Percentiles rank a stretch among this genome's conserved stretches.
Conservation (phyloP, 441 rosid species). For the Jatropha multifida region DNA sequence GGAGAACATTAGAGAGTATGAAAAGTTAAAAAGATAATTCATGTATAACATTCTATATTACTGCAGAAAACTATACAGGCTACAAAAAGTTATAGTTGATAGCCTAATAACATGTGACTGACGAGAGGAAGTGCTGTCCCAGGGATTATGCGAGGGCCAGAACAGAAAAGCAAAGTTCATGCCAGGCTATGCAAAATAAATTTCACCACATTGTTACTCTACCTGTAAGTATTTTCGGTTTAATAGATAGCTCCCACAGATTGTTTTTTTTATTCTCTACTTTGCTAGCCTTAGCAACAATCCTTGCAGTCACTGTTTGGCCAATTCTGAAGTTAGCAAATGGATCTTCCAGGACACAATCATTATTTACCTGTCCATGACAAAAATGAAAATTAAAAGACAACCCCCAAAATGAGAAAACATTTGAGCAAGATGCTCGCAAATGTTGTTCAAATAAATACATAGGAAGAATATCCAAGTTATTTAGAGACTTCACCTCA, state of each 20-base stretch:
- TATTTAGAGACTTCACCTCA: slow-evolving; percentile 54
- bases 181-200: neutral
- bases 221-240: slow-evolving; percentile 72
- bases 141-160: neutral
- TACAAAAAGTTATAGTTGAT: neutral
- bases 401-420: slow-evolving; percentile 6
- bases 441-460: slow-evolving; percentile 15
- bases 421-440: slow-evolving; percentile 6
- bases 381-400: slow-evolving; percentile 23
- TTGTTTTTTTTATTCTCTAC: slow-evolving; percentile 49
- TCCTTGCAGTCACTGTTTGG: slow-evolving; percentile 73
- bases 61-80: neutral
- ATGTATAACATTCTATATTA: neutral
- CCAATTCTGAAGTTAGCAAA: slow-evolving; percentile 72
- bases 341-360: slow-evolving; percentile 52
- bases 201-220: slow-evolving; percentile 11
- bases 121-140: neutral
- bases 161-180: neutral
- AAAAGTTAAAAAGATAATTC: neutral
- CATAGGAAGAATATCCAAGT: slow-evolving; percentile 10
- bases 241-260: slow-evolving; percentile 87
- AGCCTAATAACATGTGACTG: neutral
- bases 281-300: slow-evolving; percentile 57
- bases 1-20: neutral
- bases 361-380: slow-evolving; percentile 57